Percentiles rank a stretch among this genome's conserved stretches.
These are phyloP conservation scores for Saccharata proteae DNA, from an alignment of 2,329 filamentous ascomycete genomes.

Conservation along the genomic window DNA sequence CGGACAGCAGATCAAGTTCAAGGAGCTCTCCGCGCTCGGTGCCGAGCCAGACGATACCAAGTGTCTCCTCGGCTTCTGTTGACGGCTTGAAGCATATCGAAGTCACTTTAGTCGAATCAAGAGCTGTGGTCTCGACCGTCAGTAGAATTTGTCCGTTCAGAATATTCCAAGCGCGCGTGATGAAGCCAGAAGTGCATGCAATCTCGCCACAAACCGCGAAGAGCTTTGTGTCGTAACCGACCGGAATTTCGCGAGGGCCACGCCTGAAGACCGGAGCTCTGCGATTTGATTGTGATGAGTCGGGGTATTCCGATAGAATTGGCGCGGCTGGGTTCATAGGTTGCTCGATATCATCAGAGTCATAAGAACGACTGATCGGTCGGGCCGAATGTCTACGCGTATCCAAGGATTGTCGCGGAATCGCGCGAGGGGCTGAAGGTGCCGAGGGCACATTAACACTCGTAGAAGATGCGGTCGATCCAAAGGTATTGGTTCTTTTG, in stretches of 20 bases:
- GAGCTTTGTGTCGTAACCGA: conserved; percentile 75
- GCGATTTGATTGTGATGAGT: conserved; percentile 73
- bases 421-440: not conserved
- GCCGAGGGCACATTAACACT: not conserved
- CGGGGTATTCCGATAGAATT: conserved; percentile 58
- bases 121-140: conserved; percentile 53
- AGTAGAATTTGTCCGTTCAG: conserved; percentile 69
- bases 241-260: conserved; percentile 63
- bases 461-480: conserved; percentile 3
- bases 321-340: conserved; percentile 38
- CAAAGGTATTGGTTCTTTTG: conserved; percentile 21
- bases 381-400: not conserved
- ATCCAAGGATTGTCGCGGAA: not conserved
- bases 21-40: conserved; percentile 79
- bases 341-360: conserved; percentile 38
- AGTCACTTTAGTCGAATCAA: conserved; percentile 68
- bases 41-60: conserved; percentile 74
- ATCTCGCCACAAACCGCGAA: conserved; percentile 82
- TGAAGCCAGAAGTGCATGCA: conserved; percentile 73
- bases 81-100: conserved; percentile 79
- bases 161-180: conserved; percentile 82
- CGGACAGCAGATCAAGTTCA: conserved; percentile 70
- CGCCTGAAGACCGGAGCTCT: conserved; percentile 64
- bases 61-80: conserved; percentile 65
- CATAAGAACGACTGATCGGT: conserved; percentile 15